These are phyloP conservation scores for Leccinum griseonigrum DNA, from an alignment of 1,284 basidiomycete genomes.

Conservation along the genomic window DNA sequence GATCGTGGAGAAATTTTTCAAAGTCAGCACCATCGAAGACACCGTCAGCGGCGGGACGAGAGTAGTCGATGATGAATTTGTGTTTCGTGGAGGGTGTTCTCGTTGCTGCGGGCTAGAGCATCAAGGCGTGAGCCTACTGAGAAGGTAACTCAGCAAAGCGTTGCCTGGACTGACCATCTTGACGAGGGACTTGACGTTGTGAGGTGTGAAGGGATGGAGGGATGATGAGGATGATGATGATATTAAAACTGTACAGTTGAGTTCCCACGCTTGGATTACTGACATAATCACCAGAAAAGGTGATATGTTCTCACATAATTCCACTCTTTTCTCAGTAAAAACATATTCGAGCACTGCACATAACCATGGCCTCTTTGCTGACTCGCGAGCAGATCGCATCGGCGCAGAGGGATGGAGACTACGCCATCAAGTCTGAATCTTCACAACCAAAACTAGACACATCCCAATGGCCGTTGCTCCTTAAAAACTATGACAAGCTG, in stretches of 20 bases:
- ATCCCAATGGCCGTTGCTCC: conserved; percentile 94
- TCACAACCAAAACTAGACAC: conserved; percentile 83
- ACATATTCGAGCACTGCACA: not conserved
- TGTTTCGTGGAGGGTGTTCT: conserved; percentile 73
- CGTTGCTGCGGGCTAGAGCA: conserved; percentile 60
- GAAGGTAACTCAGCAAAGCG: conserved; percentile 90
- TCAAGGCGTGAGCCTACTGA: conserved; percentile 79
- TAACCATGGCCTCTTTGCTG: conserved; percentile 40
- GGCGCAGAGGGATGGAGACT: conserved; percentile 75
- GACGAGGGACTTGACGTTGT: conserved; percentile 24
- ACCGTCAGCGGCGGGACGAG: conserved; percentile 85
- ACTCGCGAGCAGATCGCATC: conserved; percentile 67
- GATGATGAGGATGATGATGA: conserved; percentile 8
- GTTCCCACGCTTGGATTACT: conserved; percentile 18
- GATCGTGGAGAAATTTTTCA: conserved; percentile 93
- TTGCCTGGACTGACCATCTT: conserved; percentile 70
- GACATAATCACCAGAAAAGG: conserved; percentile 21
- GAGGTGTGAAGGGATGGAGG: not conserved
- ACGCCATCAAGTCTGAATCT: conserved; percentile 78
- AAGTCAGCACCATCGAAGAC: conserved; percentile 92
- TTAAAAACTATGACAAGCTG: conserved; percentile 99
- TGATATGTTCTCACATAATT: conserved; percentile 8
- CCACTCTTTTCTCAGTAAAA: not conserved
- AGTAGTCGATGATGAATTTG: conserved; percentile 95
- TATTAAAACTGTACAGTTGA: conserved; percentile 43